Conservation (phyloP, 2,329 filamentous ascomycete genomes). For the Fusarium nurragi region DNA sequence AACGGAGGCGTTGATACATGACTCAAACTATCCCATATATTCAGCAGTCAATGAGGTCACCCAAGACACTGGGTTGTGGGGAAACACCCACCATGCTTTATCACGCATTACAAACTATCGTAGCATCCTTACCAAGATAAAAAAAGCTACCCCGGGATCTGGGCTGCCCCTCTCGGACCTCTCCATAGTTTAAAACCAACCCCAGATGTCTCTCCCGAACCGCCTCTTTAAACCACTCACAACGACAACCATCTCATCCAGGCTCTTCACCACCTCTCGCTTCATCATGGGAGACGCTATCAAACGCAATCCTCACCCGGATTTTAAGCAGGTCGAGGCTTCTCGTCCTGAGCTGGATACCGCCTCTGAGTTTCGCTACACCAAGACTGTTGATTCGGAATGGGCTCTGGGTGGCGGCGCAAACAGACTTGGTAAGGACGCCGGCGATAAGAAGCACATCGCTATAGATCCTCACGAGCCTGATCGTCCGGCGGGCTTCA, state of each 20-base stretch:
- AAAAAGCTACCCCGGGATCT: background rate
- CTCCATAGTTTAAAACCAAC: conserved; percentile 14
- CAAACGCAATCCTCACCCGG: conserved; percentile 69
- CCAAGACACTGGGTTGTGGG: conserved; percentile 14
- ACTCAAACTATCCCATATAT: background rate
- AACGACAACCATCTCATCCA: background rate
- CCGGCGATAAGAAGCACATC: conserved; percentile 64
- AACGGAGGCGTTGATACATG: background rate
- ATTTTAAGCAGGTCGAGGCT: conserved; percentile 78
- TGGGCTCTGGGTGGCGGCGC: conserved; percentile 75
- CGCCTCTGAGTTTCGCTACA: conserved; percentile 60
- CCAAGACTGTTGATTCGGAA: conserved; percentile 69
- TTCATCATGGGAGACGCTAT: conserved; percentile 46
- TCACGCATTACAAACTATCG: conserved; percentile 31
- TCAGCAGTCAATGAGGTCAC: conserved; percentile 18
- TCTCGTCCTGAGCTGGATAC: conserved; percentile 69
- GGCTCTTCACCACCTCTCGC: conserved; percentile 13
- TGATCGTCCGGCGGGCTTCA: conserved; percentile 72
- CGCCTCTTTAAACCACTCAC: conserved; percentile 15
- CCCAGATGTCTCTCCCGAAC: background rate
- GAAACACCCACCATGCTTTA: conserved; percentile 31
- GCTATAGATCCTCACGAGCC: conserved; percentile 82
- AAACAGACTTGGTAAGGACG: conserved; percentile 58
- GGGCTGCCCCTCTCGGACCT: conserved; percentile 1
- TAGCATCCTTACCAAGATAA: conserved; percentile 10